Percentiles rank a stretch among this genome's conserved stretches.
Evolutionary conservation across 2,329 filamentous ascomycete species (phyloP).

Genomic region (Colletotrichum salicis): DNA sequence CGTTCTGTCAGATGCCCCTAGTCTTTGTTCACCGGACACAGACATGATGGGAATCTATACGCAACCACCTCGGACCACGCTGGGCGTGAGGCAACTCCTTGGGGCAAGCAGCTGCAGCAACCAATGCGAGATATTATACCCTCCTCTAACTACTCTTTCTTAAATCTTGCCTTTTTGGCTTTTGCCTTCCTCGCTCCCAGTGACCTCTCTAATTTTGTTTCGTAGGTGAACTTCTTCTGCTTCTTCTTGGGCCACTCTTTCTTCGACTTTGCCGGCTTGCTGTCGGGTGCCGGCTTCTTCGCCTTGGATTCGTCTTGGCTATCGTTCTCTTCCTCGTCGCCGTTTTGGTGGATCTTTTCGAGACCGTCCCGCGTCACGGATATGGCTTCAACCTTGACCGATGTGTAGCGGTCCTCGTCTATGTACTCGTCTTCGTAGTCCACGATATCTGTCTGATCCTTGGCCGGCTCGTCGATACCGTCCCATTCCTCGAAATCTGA

Average conservation of each 20-base stretch:
- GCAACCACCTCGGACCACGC: conserved; percentile 23
- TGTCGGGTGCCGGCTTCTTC: conserved; percentile 43
- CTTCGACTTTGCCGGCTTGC: conserved; percentile 58
- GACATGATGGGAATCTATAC: conserved; percentile 13
- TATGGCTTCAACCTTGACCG: conserved; percentile 92
- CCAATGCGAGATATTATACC: conserved; percentile 34
- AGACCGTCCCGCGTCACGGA: conserved; percentile 81
- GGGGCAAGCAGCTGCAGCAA: conserved; percentile 14
- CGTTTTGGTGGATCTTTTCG: conserved; percentile 55
- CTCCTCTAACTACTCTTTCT: conserved; percentile 23
- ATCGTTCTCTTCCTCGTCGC: conserved; percentile 46
- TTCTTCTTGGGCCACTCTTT: conserved; percentile 76
- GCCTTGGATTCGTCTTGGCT: conserved; percentile 20
- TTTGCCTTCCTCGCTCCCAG: conserved; percentile 77
- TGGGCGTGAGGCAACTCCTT: conserved; percentile 23
- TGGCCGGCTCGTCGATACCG: conserved; percentile 68
- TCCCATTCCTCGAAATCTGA: conserved; percentile 69
- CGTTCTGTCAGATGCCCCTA: conserved; percentile 25
- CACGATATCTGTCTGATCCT: conserved; percentile 59
- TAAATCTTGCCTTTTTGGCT: conserved; percentile 62
- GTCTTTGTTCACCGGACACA: conserved; percentile 1
- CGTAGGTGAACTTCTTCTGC: conserved; percentile 92
- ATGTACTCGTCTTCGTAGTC: conserved; percentile 94
- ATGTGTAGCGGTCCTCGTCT: conserved; percentile 95
- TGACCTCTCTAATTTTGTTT: conserved; percentile 86